phyloP scores from a whole-genome alignment of 192 early-diverging fungal species.

The Pilaira anomala region DNA sequence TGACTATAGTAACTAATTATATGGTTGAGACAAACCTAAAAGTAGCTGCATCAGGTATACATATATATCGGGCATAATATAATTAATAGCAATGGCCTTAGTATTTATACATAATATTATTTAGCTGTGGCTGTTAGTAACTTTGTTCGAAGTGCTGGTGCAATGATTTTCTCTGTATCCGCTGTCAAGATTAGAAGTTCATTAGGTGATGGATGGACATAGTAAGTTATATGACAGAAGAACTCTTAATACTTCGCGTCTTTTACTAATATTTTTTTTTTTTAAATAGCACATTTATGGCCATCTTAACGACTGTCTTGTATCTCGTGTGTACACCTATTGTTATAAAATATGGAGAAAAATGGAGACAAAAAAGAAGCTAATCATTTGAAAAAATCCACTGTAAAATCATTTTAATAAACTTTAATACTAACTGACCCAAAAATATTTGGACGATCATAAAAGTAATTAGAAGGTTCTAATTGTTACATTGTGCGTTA shows the following conservation, averaged over 20 bases:
- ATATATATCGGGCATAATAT: background rate
- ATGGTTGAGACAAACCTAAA: constrained; percentile 12
- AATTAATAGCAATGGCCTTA: too few relatives aligned
- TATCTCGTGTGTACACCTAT: constrained; percentile 14
- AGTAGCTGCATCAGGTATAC: constrained; percentile 19
- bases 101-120: background rate
- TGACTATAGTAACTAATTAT: constrained; percentile 20
- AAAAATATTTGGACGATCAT: too few relatives aligned
- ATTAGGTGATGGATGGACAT: constrained; percentile 26
- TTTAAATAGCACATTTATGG: constrained; percentile 15
- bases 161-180: constrained; percentile 20
- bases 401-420: too few relatives aligned
- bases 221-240: constrained; percentile 18
- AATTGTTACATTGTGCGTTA: too few relatives aligned
- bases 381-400: too few relatives aligned
- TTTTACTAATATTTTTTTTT: background rate
- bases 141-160: constrained; percentile 15
- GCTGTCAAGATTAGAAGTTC: constrained; percentile 9
- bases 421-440: too few relatives aligned
- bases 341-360: constrained; percentile 4
- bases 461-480: too few relatives aligned
- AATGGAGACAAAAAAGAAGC: constrained; percentile 8
- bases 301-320: background rate
- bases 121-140: constrained; percentile 19
- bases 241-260: background rate